Base-by-base conservation (phyloP, 768 basidiomycete genomes). In the Lepiota brunneoincarnata region DNA sequence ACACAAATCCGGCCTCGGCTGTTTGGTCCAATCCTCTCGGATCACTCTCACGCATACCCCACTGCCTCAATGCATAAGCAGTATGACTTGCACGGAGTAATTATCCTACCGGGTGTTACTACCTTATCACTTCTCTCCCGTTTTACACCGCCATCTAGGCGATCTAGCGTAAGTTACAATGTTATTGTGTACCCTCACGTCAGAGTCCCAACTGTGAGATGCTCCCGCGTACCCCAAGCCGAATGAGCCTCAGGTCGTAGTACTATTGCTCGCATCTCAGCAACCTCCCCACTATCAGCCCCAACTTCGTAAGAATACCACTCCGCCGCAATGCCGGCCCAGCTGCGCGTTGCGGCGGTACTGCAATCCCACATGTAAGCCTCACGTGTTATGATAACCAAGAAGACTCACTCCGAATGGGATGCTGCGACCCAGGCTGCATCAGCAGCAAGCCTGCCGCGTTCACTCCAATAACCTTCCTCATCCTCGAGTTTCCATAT, bases 401-500 rank as follows among this genome's bases (percentile, higher is more conserved):
- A 40, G 43, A 48, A 28, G 6, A 71, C 84, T 68, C 63, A 86
- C 84, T 86, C 83, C 5, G 75, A 77, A 69, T 86, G 84, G 4
- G 83, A 72, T 12, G 80, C 81, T 6, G 84, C 82, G 17, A 87
- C 76, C 70, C 73, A 78, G 5, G 74, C 73, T 9, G 79, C 82
- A 62, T 87, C 85, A 21, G 80, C 79, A 6, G 85, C 84, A 2
- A 87, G 69, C 58, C 75, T 70, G 9, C 85, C 86, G 36, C 84
- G 71, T 67, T 83, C 85, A 61, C 83, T 85, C 74, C 75, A 78
- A 60, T 87, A 87, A 0, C 81, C 82, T 67, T 87, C 86, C 58
- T 79, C 73, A 34, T 82, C 78, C 28, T 79, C 84, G 6, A 84
- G 52, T 9, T 67, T 56, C 85, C 84, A 87, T 20, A 86, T 84